These are phyloP conservation scores for Trichoderma endophyticum DNA, from an alignment of 2,329 filamentous ascomycete species.

Conservation along the genomic window DNA sequence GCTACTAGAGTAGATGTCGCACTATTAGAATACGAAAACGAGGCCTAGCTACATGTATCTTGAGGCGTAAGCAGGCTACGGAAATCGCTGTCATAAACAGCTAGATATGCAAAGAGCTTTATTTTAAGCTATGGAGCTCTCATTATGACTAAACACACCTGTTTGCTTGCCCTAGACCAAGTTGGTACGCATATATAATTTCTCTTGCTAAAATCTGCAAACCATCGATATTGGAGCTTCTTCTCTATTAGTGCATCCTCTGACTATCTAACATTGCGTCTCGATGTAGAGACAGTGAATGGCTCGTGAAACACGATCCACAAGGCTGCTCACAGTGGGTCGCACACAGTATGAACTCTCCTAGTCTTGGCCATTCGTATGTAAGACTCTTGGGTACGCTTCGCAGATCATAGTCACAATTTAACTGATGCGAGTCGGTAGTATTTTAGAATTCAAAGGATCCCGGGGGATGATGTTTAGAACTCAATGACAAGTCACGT, in stretches of 20 bases:
- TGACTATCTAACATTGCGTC: background rate
- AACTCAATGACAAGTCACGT: background rate
- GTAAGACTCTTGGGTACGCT: background rate
- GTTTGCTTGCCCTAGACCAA: background rate
- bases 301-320: background rate
- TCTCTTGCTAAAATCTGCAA: background rate
- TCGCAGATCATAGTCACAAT: background rate
- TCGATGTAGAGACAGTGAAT: background rate
- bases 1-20: background rate
- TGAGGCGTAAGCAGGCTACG: background rate
- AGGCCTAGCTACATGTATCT: background rate
- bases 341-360: background rate
- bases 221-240: background rate
- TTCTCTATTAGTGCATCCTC: background rate
- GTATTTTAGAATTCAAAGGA: background rate
- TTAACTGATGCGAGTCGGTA: background rate
- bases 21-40: background rate
- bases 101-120: background rate
- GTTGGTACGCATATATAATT: background rate
- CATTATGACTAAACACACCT: background rate
- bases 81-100: background rate
- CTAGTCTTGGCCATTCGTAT: background rate
- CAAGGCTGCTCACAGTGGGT: background rate
- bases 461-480: background rate
- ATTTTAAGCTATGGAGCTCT: background rate